Evolutionary conservation across 2,329 filamentous ascomycete species (phyloP), one percentile per base, ranked within the genome.

Genomic region (Colletotrichum higginsianum): DNA sequence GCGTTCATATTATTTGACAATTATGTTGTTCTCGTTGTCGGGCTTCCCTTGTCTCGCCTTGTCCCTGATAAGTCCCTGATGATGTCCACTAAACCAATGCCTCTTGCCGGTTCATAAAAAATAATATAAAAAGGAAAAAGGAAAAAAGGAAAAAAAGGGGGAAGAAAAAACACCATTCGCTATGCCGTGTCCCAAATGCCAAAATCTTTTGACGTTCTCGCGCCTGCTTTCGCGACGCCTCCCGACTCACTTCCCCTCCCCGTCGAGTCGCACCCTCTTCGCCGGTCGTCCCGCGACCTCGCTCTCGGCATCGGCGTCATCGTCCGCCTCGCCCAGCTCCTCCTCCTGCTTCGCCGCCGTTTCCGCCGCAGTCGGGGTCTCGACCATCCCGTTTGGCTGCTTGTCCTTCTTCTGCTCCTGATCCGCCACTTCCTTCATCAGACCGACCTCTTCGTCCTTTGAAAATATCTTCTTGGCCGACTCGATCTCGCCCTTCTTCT

Each of bases 401-500:
- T 81, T 82, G 30, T 81, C 80, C 61, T 77, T 78, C 76, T 83
- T 82, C 62, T 82, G 82, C 75, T 85, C 84, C 75, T 79, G 78
- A 40, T 84, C 83, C 7, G 83, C 84, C 8, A 84, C 85, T 40
- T 87, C 86, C 80, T 86, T 87, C 78, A 87, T 85, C 61, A 91
- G 86, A 71, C 88, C 87, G 55, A 90, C 80, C 71, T 91, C 91
- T 79, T 92, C 90, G 75, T 92, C 91, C 62, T 89, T 89, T 77
- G 92, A 89, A 75, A 95, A 89, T 63, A 91, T 89, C 84, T 95
- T 95, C 73, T 95, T 87, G 63, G 94, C 93, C 78, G 93, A 90
- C 80, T 96, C 96, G 74, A 98, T 91, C 79, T 95, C 91, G 79
- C 92, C 92, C 76, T 97, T 94, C 86, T 96, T 95, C 82, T 94